A percentile compares a stretch with the other conserved stretches of the same genome.
Evolutionary conservation across 2,329 filamentous ascomycete species (phyloP).

Genomic region (Neofusicoccum umdonicola): DNA sequence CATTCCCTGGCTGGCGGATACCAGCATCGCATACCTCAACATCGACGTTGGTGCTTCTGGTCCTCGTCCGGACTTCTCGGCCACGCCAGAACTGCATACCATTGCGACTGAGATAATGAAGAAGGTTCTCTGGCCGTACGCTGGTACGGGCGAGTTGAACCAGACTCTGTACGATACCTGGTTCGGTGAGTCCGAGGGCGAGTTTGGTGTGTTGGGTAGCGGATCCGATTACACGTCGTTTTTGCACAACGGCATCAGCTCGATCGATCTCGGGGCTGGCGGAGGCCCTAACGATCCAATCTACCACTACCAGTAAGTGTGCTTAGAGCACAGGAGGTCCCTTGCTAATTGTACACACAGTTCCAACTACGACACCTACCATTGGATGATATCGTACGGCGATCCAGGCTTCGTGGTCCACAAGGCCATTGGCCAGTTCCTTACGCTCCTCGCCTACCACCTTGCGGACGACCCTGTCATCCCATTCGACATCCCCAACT

Average conservation of each 20-base stretch:
- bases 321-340: background rate
- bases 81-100: slow-evolving; percentile 42
- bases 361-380: slow-evolving; percentile 47
- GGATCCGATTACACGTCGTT: slow-evolving; percentile 50
- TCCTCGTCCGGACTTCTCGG: slow-evolving; percentile 37
- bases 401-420: slow-evolving; percentile 53
- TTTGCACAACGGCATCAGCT: slow-evolving; percentile 44
- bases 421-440: slow-evolving; percentile 49
- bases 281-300: slow-evolving; percentile 40
- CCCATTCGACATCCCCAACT: slow-evolving; percentile 40
- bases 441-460: slow-evolving; percentile 44
- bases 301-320: slow-evolving; percentile 37
- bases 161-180: slow-evolving; percentile 49
- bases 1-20: slow-evolving; percentile 45
- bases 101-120: slow-evolving; percentile 38
- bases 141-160: slow-evolving; percentile 29
- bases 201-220: slow-evolving; percentile 44
- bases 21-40: slow-evolving; percentile 51
- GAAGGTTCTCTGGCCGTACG: slow-evolving; percentile 42
- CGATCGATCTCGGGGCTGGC: slow-evolving; percentile 44
- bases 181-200: slow-evolving; percentile 32
- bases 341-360: background rate
- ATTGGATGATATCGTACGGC: slow-evolving; percentile 53
- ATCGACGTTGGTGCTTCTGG: slow-evolving; percentile 51
- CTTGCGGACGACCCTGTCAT: slow-evolving; percentile 39